Percentiles rank a stretch among this genome's conserved stretches.
Conservation (phyloP, 768 basidiomycete species). For the Cystofilobasidium macerans region DNA sequence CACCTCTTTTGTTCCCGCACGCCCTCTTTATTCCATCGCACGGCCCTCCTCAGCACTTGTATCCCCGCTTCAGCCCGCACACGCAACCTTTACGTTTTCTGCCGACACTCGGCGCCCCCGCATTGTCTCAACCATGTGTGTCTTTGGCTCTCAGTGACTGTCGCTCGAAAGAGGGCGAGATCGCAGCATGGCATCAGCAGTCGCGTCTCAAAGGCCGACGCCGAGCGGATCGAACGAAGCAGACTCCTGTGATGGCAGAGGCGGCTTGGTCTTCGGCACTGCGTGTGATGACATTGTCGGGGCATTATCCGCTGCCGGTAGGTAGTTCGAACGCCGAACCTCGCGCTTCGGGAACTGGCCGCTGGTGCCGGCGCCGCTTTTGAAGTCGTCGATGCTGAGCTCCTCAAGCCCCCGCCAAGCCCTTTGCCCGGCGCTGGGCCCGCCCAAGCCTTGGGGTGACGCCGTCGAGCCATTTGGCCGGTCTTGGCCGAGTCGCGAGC, state of each 20-base stretch:
- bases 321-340: background rate
- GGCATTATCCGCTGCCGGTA: too few species aligned
- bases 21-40: background rate
- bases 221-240: background rate
- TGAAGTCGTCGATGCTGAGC: conserved; percentile 6
- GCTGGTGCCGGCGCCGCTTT: background rate
- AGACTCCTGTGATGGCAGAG: background rate
- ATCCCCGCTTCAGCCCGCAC: too few species aligned
- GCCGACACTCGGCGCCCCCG: too few species aligned
- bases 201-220: background rate
- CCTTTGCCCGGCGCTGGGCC: background rate
- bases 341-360: background rate
- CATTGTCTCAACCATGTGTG: too few species aligned
- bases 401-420: background rate
- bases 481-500: background rate
- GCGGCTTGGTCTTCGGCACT: background rate
- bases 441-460: background rate
- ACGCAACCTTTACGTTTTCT: too few species aligned
- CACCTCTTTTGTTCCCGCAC: background rate
- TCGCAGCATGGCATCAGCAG: too few species aligned
- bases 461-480: background rate
- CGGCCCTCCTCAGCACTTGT: too few species aligned
- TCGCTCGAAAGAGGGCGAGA: too few species aligned
- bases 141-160: too few species aligned
- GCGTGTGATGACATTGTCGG: background rate